Base-by-base conservation (phyloP, 2,329 filamentous ascomycete species). In the Magnaporthiopsis poae region DNA sequence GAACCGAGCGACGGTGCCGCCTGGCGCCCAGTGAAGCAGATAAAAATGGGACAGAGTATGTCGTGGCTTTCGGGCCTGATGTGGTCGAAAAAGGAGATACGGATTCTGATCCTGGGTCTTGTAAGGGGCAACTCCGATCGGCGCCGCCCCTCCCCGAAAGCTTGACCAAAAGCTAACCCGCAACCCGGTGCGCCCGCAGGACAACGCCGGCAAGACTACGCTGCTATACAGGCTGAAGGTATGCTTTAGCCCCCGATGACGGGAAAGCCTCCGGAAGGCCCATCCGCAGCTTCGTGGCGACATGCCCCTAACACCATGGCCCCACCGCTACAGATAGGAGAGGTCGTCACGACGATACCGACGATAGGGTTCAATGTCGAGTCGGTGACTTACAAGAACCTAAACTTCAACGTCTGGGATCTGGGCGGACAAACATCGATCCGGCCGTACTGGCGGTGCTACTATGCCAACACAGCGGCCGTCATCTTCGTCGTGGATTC, bases 341-440 rank as follows among this genome's bases (percentile, higher is more conserved):
- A 99, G 78, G 95, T 99, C 61, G 95, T 99, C 71, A 98, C 95
- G 69, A 99, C 95, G 73, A 98, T 98, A 84, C 95, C 95, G 27
- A 99, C 95, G 66, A 98, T 99, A 77, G 95, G 95, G 69, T 99
- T 99, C 84, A 99, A 99, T 78, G 95, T 99, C 73, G 95, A 99
- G 80, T 96, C 92, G 29, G 95, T 99, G 70, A 95, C 92, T 73
- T 99, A 99, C 84, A 94, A 94, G 78, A 98, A 97, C 77, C 85
- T 99, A 69, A 96, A 97, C 78, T 96, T 99, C 78, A 98, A 98
- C 75, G 95, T 99, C 74, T 99, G 95, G 95, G 94, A 98, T 81
- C 84, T 98, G 63, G 94, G 95, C 75, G 95, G 95, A 59, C 95
- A 99, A 83, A 99, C 95, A n/a, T 96, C 90, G 71, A 99, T 99